A percentile compares a stretch with the other conserved stretches of the same genome.
phyloP scores from a whole-genome alignment of 1,284 basidiomycete species.

The Cryptococcus sp. region DNA sequence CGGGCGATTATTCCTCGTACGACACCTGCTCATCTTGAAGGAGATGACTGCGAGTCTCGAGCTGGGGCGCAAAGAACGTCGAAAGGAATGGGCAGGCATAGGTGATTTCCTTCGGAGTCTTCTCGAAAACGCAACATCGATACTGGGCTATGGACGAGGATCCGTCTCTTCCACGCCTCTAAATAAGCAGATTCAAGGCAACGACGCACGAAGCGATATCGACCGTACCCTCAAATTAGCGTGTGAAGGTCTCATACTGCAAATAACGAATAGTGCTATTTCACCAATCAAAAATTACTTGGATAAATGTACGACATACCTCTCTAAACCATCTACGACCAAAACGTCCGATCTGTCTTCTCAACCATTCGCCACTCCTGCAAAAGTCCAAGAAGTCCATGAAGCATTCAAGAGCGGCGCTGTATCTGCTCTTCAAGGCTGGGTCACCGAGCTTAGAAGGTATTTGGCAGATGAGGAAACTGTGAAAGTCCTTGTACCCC shows the following conservation, averaged over 20 bases:
- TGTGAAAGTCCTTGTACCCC: slow-evolving; percentile 70
- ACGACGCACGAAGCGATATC: slow-evolving; percentile 65
- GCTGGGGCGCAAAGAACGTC: slow-evolving; percentile 55
- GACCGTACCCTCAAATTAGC: slow-evolving; percentile 77
- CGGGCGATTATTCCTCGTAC: slow-evolving; percentile 76
- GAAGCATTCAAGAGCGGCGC: slow-evolving; percentile 59
- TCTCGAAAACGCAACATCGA: slow-evolving; percentile 66
- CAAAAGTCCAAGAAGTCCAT: slow-evolving; percentile 57
- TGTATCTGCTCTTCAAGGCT: slow-evolving; percentile 59
- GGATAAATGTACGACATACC: slow-evolving; percentile 55
- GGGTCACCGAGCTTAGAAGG: slow-evolving; percentile 61
- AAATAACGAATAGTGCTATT: slow-evolving; percentile 60
- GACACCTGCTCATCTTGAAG: slow-evolving; percentile 87
- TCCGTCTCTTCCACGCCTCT: slow-evolving; percentile 11
- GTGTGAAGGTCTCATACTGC: slow-evolving; percentile 76
- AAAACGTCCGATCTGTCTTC: slow-evolving; percentile 53
- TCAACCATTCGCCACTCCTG: slow-evolving; percentile 57
- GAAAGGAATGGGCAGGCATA: slow-evolving; percentile 53
- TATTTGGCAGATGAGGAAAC: slow-evolving; percentile 80
- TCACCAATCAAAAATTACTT: slow-evolving; percentile 64
- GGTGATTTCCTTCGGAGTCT: slow-evolving; percentile 71
- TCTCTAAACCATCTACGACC: slow-evolving; percentile 28
- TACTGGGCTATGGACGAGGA: slow-evolving; percentile 57
- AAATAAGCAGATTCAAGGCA: too few species aligned
- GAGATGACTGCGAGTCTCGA: slow-evolving; percentile 80